A percentile compares a stretch with the other conserved stretches of the same genome.
Conservation (phyloP, 441 rosid genomes). For the Populus hybrid region DNA sequence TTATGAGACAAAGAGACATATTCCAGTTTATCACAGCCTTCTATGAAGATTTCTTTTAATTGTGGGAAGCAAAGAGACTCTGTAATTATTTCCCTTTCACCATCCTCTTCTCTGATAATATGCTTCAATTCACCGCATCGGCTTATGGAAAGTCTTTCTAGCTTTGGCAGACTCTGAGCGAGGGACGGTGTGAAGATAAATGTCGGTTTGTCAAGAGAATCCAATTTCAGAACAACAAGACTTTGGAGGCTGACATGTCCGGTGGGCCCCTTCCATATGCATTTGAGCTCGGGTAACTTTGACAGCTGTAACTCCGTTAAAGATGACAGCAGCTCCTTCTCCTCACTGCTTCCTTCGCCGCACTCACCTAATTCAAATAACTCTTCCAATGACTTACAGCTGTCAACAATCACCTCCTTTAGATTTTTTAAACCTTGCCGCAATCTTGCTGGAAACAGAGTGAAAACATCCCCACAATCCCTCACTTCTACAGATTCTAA, state of each 20-base stretch:
- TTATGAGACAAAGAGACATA: too few relatives aligned
- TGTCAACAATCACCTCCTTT: not conserved
- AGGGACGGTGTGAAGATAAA: too few relatives aligned
- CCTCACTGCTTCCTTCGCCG: not conserved
- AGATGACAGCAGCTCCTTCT: slow-evolving; percentile 1
- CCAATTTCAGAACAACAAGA: not conserved
- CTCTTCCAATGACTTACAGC: slow-evolving; percentile 1
- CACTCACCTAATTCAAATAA: slow-evolving; percentile 4
- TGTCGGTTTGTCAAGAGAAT: not conserved
- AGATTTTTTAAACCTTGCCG: not conserved
- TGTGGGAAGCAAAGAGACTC: too few relatives aligned
- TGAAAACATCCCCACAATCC: not conserved
- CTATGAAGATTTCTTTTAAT: too few relatives aligned
- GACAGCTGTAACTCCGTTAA: not conserved
- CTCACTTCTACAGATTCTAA: too few relatives aligned
- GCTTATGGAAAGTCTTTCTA: too few relatives aligned
- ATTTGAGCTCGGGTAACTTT: not conserved
- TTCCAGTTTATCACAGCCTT: too few relatives aligned
- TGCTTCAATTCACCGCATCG: too few relatives aligned
- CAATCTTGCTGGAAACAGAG: not conserved
- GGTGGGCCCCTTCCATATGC: slow-evolving; percentile 12
- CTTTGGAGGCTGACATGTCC: slow-evolving; percentile 13
- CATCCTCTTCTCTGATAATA: too few relatives aligned
- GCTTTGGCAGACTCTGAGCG: too few relatives aligned
- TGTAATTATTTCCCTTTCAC: too few relatives aligned